Evolutionary conservation across 148 eudicot species (phyloP).

Genomic region (Rhododendron kiyosumense): DNA sequence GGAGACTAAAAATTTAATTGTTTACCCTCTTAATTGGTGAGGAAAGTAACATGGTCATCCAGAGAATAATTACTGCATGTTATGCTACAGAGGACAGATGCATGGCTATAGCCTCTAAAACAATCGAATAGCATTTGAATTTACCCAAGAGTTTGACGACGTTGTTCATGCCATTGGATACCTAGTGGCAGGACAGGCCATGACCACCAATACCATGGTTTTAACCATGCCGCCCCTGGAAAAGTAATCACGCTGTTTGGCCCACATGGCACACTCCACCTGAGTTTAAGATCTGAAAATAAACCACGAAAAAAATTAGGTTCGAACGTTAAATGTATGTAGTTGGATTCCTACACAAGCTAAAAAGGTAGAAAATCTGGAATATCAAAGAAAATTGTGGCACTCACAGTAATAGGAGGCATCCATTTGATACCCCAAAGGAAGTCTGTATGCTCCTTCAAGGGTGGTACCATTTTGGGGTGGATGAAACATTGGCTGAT

Average conservation of each 20-base stretch:
- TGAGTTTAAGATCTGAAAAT: slow-evolving; percentile 59
- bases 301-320: neutral
- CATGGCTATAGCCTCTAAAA: neutral
- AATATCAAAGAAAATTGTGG: neutral
- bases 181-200: slow-evolving; percentile 96
- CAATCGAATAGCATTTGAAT: neutral
- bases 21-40: neutral
- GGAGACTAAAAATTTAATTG: neutral
- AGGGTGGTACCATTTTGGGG: slow-evolving; percentile 60
- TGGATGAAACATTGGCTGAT: slow-evolving; percentile 79
- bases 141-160: slow-evolving; percentile 82
- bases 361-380: neutral
- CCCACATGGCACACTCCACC: slow-evolving; percentile 94
- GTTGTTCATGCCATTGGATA: slow-evolving; percentile 85
- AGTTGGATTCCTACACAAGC: neutral
- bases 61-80: neutral
- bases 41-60: neutral
- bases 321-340: neutral
- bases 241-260: slow-evolving; percentile 94
- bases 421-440: slow-evolving; percentile 98
- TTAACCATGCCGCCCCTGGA: slow-evolving; percentile 84
- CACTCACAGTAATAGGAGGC: slow-evolving; percentile 89
- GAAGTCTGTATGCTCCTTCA: slow-evolving; percentile 71
- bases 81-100: neutral
- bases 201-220: slow-evolving; percentile 99